phyloP scores from a whole-genome alignment of 75 land plant species.

The Selaginella moellendorffii region DNA sequence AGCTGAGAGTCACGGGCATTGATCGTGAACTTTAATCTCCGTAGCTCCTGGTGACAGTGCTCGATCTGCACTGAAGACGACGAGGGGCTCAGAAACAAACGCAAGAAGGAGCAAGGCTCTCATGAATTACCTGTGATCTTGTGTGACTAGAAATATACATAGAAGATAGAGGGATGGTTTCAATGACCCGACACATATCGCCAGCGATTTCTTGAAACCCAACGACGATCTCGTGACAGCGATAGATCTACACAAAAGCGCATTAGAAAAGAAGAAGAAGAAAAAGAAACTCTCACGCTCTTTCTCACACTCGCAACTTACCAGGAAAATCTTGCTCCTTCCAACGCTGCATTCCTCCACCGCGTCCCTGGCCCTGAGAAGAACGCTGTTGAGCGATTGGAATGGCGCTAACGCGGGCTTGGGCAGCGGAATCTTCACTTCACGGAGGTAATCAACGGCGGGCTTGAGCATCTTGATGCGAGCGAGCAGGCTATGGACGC shows the following conservation, averaged over 20 bases:
- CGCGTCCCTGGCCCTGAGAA: neutral
- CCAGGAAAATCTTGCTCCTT: constrained; percentile 9
- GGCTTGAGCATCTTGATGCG: constrained; percentile 7
- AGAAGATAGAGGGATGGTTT: neutral
- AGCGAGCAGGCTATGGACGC: neutral
- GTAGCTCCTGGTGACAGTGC: constrained; percentile 24
- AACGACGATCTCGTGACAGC: neutral
- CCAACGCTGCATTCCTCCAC: constrained; percentile 6
- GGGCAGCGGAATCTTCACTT: neutral
- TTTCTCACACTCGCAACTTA: neutral
- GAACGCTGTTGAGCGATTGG: neutral
- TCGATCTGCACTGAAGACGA: constrained; percentile 21
- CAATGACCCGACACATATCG: neutral
- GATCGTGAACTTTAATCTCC: constrained; percentile 15
- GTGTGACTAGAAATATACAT: neutral
- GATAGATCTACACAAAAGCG: neutral
- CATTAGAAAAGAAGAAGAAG: neutral
- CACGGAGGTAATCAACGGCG: neutral
- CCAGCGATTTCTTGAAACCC: neutral
- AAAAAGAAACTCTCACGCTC: neutral
- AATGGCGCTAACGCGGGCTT: neutral
- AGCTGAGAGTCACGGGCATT: constrained; percentile 14
- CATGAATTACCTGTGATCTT: neutral
- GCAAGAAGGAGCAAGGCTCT: neutral
- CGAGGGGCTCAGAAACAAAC: neutral